Conservation (phyloP, 1,139 yeast genomes). For the Taiozyma sp. region DNA sequence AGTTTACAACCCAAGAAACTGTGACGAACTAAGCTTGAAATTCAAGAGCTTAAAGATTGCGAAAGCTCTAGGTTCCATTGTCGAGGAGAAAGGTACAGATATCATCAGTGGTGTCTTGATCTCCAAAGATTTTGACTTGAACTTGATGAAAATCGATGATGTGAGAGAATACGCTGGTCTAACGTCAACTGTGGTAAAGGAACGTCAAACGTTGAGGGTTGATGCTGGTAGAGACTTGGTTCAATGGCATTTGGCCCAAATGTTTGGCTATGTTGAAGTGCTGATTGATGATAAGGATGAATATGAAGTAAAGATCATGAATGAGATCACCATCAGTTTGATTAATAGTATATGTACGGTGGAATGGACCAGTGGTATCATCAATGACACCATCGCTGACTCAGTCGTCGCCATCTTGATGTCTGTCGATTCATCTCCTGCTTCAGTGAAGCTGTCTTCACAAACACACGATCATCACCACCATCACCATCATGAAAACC, state of each 20-base stretch:
- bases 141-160: constrained; percentile 77
- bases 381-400: constrained; percentile 94
- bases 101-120: constrained; percentile 84
- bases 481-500: constrained; percentile 24
- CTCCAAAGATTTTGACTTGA: constrained; percentile 85
- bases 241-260: constrained; percentile 87
- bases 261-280: constrained; percentile 85
- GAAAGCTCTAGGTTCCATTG: constrained; percentile 76
- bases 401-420: constrained; percentile 85
- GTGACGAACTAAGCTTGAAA: constrained; percentile 71
- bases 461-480: constrained; percentile 47
- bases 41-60: constrained; percentile 86
- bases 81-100: constrained; percentile 40
- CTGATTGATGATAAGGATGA: constrained; percentile 52
- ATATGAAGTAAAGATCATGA: constrained; percentile 42
- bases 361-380: constrained; percentile 88
- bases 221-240: constrained; percentile 79
- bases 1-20: constrained; percentile 89
- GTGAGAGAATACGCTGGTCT: constrained; percentile 85
- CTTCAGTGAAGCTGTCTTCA: constrained; percentile 84
- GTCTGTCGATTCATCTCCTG: constrained; percentile 93
- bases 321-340: constrained; percentile 47
- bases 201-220: constrained; percentile 72
- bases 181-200: constrained; percentile 80
- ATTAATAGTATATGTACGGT: constrained; percentile 53